phyloP scores from a whole-genome alignment of 2,329 filamentous ascomycete genomes.

The Neofusicoccum sp. region DNA sequence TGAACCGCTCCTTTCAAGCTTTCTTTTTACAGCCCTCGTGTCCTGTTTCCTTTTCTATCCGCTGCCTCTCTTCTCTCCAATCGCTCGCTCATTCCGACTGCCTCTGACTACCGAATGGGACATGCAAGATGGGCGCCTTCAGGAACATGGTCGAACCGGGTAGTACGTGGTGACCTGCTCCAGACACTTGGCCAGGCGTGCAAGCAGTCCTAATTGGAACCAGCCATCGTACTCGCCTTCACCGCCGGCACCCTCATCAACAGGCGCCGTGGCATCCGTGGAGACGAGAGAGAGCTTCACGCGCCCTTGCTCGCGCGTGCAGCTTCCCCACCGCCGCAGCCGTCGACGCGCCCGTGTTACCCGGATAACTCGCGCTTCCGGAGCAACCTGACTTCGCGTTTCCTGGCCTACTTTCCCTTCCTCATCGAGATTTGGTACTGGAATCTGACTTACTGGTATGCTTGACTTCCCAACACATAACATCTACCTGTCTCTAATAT shows the following conservation, averaged over 20 bases:
- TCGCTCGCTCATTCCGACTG: background rate
- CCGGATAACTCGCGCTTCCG: slow-evolving; percentile 23
- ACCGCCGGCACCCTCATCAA: slow-evolving; percentile 25
- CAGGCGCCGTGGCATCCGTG: slow-evolving; percentile 13
- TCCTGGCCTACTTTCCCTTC: slow-evolving; percentile 34
- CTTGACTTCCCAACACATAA: background rate
- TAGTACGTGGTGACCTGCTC: slow-evolving; percentile 6
- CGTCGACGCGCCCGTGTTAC: background rate
- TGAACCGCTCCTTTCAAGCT: background rate
- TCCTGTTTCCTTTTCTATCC: background rate
- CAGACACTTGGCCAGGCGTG: too few species aligned
- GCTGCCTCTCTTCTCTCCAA: background rate
- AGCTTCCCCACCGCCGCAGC: background rate
- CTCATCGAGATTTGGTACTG: slow-evolving; percentile 39
- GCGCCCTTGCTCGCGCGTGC: slow-evolving; percentile 10
- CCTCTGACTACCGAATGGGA: background rate
- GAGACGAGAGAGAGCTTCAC: background rate
- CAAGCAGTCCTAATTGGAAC: background rate
- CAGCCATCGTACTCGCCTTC: slow-evolving; percentile 24
- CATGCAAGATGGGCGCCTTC: slow-evolving; percentile 8
- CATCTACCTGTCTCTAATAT: background rate
- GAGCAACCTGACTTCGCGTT: slow-evolving; percentile 21
- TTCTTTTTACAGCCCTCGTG: background rate
- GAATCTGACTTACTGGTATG: slow-evolving; percentile 37
- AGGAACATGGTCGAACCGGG: slow-evolving; percentile 21